Percentiles rank a stretch among this genome's conserved stretches.
Conservation (phyloP, 768 basidiomycete species). For the Trametopsis cervina region DNA sequence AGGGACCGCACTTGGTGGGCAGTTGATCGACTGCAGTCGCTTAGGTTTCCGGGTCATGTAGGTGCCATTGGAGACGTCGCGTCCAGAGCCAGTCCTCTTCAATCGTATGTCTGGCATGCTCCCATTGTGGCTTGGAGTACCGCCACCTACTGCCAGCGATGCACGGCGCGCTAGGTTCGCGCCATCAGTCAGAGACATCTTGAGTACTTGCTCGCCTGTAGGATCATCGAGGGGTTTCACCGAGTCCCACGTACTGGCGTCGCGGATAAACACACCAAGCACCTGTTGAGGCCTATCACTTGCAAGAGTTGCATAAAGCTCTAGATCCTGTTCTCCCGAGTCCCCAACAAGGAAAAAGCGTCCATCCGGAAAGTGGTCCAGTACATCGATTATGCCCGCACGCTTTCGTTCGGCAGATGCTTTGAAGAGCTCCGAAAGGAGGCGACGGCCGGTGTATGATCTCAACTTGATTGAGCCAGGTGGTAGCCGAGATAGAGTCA, state of each 20-base stretch:
- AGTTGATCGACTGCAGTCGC: neutral
- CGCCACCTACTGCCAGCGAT: neutral
- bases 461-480: slow-evolving; percentile 74
- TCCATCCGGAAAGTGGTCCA: slow-evolving; percentile 67
- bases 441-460: slow-evolving; percentile 77
- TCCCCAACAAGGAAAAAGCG: slow-evolving; percentile 86
- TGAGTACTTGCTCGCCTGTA: slow-evolving; percentile 35
- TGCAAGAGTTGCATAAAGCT: slow-evolving; percentile 79
- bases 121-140: neutral
- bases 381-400: slow-evolving; percentile 68
- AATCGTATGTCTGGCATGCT: neutral
- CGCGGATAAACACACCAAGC: slow-evolving; percentile 76
- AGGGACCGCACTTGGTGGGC: slow-evolving; percentile 11
- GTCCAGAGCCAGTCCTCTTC: neutral
- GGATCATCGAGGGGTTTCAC: slow-evolving; percentile 52
- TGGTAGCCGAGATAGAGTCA: slow-evolving; percentile 63
- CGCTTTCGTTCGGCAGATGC: slow-evolving; percentile 82
- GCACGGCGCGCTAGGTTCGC: too few species aligned
- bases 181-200: neutral
- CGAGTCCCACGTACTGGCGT: slow-evolving; percentile 41
- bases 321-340: slow-evolving; percentile 91
- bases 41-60: slow-evolving; percentile 2
- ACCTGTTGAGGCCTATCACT: slow-evolving; percentile 62
- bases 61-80: neutral
- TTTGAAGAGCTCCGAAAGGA: slow-evolving; percentile 78